Conservation (phyloP, 345 rosid genomes). For the Durio zibethinus region DNA sequence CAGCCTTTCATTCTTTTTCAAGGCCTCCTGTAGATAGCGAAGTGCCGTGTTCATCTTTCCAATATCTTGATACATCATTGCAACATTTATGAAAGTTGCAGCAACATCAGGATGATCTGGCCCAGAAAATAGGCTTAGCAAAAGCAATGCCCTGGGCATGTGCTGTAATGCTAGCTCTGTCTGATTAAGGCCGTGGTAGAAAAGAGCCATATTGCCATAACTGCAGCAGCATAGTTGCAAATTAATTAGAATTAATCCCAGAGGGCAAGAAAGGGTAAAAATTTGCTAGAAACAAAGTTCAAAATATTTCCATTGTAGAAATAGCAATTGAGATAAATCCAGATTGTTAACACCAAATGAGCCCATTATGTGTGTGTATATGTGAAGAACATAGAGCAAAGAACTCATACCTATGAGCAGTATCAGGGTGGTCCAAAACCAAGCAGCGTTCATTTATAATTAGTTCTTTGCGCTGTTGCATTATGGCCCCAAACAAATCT, state of each 20-base stretch:
- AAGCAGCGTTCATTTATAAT: constrained; percentile 97
- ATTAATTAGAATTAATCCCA: not conserved
- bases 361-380: too few relatives aligned
- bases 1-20: constrained; percentile 93
- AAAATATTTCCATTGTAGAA: not conserved
- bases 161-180: constrained; percentile 90
- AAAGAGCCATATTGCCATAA: constrained; percentile 99
- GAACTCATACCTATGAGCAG: constrained; percentile 82
- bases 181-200: constrained; percentile 95
- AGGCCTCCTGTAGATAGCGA: constrained; percentile 96
- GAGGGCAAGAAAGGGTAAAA: not conserved
- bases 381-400: not conserved
- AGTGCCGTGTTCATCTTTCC: constrained; percentile 98
- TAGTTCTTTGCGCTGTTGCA: constrained; percentile 98
- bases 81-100: constrained; percentile 94
- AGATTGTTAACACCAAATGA: not conserved
- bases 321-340: not conserved
- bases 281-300: not conserved
- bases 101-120: constrained; percentile 99
- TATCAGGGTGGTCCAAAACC: constrained; percentile 99
- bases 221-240: constrained; percentile 40
- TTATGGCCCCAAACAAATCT: constrained; percentile 96
- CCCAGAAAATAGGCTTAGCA: constrained; percentile 89
- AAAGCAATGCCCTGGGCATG: constrained; percentile 92
- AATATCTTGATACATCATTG: constrained; percentile 99